Evolutionary conservation across 192 early-diverging fungal genomes (phyloP).

Genomic region (Neocallimastix lanati): DNA sequence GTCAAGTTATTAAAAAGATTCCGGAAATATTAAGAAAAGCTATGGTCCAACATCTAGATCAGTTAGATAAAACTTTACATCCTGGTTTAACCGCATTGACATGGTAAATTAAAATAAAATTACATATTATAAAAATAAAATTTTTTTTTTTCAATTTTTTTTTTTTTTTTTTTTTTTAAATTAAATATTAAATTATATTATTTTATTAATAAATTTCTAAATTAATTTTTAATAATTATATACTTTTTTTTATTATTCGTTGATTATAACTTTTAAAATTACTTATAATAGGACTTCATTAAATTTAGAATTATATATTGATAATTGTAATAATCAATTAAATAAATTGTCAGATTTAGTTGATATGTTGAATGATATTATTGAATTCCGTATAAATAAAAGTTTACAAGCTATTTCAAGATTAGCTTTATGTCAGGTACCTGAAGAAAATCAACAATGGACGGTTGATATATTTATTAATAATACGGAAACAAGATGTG

Average conservation of each 20-base stretch:
- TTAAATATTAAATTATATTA: no score
- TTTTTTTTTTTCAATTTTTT: no score
- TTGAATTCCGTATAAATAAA: slow-evolving; percentile 30
- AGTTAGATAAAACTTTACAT: slow-evolving; percentile 32
- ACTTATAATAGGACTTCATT: slow-evolving; percentile 19
- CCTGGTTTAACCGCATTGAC: slow-evolving; percentile 38
- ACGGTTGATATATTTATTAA: slow-evolving; percentile 36
- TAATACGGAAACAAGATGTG: slow-evolving; percentile 29
- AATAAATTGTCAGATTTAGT: slow-evolving; percentile 32
- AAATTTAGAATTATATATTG: slow-evolving; percentile 31
- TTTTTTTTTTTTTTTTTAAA: no score
- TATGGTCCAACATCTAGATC: slow-evolving; percentile 38
- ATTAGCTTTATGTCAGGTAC: slow-evolving; percentile 30
- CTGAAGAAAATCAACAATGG: slow-evolving; percentile 36
- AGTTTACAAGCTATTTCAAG: slow-evolving; percentile 33
- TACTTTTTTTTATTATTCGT: no score
- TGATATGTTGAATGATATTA: slow-evolving; percentile 36
- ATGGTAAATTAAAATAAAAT: slow-evolving; percentile 10
- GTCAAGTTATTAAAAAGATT: slow-evolving; percentile 23
- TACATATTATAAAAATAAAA: not conserved
- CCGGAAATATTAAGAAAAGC: slow-evolving; percentile 23
- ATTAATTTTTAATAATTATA: no score
- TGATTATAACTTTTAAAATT: no score
- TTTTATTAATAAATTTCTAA: no score
- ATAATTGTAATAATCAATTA: slow-evolving; percentile 25